Base-by-base conservation (phyloP, 2,329 filamentous ascomycete genomes). In the Leptoxyphium fumago region DNA sequence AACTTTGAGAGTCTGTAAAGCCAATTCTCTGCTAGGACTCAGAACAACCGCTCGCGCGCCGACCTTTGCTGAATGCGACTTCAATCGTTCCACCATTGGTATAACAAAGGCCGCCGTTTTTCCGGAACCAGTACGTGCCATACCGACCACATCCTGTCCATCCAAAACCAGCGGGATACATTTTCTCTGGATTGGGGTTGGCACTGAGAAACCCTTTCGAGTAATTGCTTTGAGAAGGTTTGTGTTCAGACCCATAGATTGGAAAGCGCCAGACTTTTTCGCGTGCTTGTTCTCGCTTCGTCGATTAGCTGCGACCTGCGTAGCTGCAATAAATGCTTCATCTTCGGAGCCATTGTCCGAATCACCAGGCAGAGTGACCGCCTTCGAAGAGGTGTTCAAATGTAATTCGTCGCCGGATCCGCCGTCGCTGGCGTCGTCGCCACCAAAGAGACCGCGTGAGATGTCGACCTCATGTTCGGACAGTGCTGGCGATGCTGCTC, bases 91-190 rank as follows among this genome's bases (percentile, higher is more conserved):
- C 48, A 98, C 87, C 89, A 98, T 94, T 38, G 91, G 91, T 51
- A 98, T 93, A 21, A 96, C 87, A 63, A 98, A 98, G 17, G 91
- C 91, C 1, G 88, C 91, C 1, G 93, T 98, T 70, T 98, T 98
- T 68, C 91, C 91, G 15, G 88, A 96, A 61, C 91, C 91, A n/a
- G 93, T 98, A 52, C 93, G 75, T 7, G 91, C 91, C 91, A 98
- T 98, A 52, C 88, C 93, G 18, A 98, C 89, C n/a, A 96, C 84
- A 72, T 98, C 91, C 65, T 87, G 84, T 43, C 82, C 77, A 48
- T 93, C 84, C 54, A 96, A 71, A 44, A 98, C 78, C 44, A 96
- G 71, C 3, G 91, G 93, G 40, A 98, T 94, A 2, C 91, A 85
- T 65, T 96, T 96, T 53, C 91, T 78, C 68, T 98, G 91, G 63